Evolutionary conservation across 805 yeast species (phyloP), one percentile per base, ranked within the genome.

Genomic region (Wickerhamomyces bovis): DNA sequence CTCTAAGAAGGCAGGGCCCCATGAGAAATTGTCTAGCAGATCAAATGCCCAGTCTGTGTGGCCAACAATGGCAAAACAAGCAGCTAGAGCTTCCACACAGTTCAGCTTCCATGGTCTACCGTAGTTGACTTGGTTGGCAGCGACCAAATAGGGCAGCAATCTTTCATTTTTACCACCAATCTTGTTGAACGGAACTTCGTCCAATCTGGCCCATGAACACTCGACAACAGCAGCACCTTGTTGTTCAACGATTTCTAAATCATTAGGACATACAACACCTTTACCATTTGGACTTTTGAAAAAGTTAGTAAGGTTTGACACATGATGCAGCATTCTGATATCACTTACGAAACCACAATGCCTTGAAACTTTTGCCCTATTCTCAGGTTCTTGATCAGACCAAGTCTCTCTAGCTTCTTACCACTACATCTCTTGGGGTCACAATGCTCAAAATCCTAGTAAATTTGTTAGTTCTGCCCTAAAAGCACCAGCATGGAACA

Each of bases 371-470:
- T 92, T 62, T 90, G 97, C 0, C 99, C 99, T n/a, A 94, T 79
- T 50, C 95, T 70, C 51, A 94, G 63, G 45, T 79, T 78, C 50
- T 80, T 79, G 43, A 94, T 90, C 19, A 89, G 67, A 1, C 98
- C 98, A 19, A 92, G 65, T 46, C 98, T 73, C 59, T 89, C 97
- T 26, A 94, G 72, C 63, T 89, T 90, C 69, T 94, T 94, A 18
- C 99, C 99, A 54, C 95, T 84, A 63, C 99, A 94, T 61, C 97
- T 76, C 62, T 94, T 94, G 1, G 99, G 99, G 67, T 94, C 99
- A 69, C 99, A 94, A 62, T 94, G 99, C 54, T 90, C 96, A 61
- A 94, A 94, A 64, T 94, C 99, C 55, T 52, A 18, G 6, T 12
- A 23, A 11, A 10, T 18, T 16, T 5, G 16, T 25, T 10, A n/a